Conservation (phyloP, 768 basidiomycete species). For the Nevesoporus exiguus region DNA sequence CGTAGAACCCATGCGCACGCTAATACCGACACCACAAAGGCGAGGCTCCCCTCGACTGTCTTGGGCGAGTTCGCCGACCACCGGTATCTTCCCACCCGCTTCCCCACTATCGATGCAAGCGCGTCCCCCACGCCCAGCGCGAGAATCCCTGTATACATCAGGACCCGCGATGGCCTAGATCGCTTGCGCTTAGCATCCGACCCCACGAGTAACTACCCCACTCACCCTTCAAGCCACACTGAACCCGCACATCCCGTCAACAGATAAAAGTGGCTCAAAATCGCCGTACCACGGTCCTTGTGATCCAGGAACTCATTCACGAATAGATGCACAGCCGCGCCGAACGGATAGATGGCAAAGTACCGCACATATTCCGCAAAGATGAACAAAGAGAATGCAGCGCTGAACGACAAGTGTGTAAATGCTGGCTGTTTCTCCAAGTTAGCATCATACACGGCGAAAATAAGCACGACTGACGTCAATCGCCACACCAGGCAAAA, state of each 20-base stretch:
- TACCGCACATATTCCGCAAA: slow-evolving; percentile 98
- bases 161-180: slow-evolving; percentile 45
- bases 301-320: slow-evolving; percentile 97
- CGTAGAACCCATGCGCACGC: slow-evolving; percentile 69
- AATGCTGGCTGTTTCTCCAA: slow-evolving; percentile 76
- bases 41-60: slow-evolving; percentile 87
- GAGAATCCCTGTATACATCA: slow-evolving; percentile 82
- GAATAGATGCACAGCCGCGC: slow-evolving; percentile 89
- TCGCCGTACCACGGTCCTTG: slow-evolving; percentile 93
- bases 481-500: slow-evolving; percentile 87
- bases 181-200: slow-evolving; percentile 4
- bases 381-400: slow-evolving; percentile 90
- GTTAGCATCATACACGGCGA: slow-evolving; percentile 12
- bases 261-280: slow-evolving; percentile 96
- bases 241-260: slow-evolving; percentile 93
- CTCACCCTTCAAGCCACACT: slow-evolving; percentile 93
- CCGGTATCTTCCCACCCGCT: slow-evolving; percentile 69
- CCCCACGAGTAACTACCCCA: slow-evolving; percentile 13
- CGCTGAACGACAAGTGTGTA: slow-evolving; percentile 90
- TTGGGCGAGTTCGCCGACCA: slow-evolving; percentile 87
- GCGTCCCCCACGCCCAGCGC: slow-evolving; percentile 93
- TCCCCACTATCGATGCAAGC: slow-evolving; percentile 89
- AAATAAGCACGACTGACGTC: slow-evolving; percentile 60
- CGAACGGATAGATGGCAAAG: slow-evolving; percentile 96
- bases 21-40: slow-evolving; percentile 73